Evolutionary conservation across 306 rosid species (phyloP), one percentile per base, ranked within the genome.

Genomic region (Urtica urens): DNA sequence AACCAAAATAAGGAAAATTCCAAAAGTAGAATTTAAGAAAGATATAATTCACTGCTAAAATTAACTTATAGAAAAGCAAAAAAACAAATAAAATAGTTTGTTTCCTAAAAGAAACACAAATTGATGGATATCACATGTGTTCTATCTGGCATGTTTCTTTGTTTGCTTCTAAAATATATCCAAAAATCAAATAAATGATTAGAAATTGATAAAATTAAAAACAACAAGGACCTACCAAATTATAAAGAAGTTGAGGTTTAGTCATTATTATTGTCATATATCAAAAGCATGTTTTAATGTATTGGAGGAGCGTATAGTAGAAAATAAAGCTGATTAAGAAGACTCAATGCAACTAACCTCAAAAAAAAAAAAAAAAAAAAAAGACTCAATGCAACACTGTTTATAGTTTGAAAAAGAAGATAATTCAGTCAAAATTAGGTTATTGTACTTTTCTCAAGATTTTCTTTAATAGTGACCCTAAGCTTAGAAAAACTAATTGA

Each of bases 231-330:
- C 7, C 37, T 13, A 7, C 37, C 7, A 31, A 31, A 31, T 31
- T 31, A 1, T 7, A 1, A 31, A 31, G 10, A 31, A 7, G 13
- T 31, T 31, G 7, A 28, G 33, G 33, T 28, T 28, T 28, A 28
- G 33, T 28, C 10, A 10, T 28, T 28, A 28, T 28, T 28, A 4
- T 4, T 28, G 6, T 4, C 10, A 10, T 28, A 28, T 10, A 28
- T 28, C 10, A 28, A 4, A 28, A 4, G 10, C 10, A 28, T 28
- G 10, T 28, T 4, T 28, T 4, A 4, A 28, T 28, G 10, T 28
- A 28, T 28, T 28, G 33, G 4, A 4, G 46, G 46, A 41, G 46
- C 46, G 46, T 41, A 41, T 41, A 41, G 43, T 41, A 6, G 46
- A 41, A 19, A 19, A 4, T 14, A 41, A 41, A 41, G n/a, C 17